phyloP scores from a whole-genome alignment of 495 filamentous ascomycete genomes.

The Neurospora sp. region DNA sequence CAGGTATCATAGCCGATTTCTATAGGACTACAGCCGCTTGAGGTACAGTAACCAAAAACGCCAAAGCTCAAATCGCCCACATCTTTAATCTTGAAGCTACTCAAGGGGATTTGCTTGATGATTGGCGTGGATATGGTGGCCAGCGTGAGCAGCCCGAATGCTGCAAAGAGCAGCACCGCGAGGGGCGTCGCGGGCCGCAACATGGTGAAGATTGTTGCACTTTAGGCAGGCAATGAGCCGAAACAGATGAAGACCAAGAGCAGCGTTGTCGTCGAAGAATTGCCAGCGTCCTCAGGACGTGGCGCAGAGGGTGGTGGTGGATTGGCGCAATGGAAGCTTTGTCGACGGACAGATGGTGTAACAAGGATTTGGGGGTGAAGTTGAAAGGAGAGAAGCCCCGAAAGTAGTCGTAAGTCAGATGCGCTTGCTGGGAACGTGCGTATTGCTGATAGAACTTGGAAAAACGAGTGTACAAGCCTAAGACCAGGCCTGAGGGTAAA shows the following conservation, averaged over 20 bases:
- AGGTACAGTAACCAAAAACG: conserved; percentile 83
- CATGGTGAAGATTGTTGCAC: conserved; percentile 27
- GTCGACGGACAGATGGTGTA: neutral
- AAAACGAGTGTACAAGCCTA: neutral
- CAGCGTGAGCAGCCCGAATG: conserved; percentile 76
- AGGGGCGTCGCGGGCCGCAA: conserved; percentile 90
- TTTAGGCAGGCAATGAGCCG: neutral
- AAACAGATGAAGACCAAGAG: neutral
- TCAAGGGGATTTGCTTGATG: conserved; percentile 74
- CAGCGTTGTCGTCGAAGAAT: conserved; percentile 1
- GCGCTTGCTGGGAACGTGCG: neutral
- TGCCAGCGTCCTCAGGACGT: conserved; percentile 26
- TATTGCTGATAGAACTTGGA: neutral
- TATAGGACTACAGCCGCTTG: conserved; percentile 53
- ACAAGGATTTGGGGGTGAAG: neutral
- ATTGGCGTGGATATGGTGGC: conserved; percentile 92
- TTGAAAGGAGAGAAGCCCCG: neutral
- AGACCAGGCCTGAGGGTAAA: neutral
- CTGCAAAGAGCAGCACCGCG: conserved; percentile 71
- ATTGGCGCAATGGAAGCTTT: neutral
- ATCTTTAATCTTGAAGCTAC: conserved; percentile 42
- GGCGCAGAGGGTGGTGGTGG: conserved; percentile 5
- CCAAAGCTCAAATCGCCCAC: conserved; percentile 63
- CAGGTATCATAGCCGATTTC: conserved; percentile 79
- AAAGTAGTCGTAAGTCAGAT: neutral